Base-by-base conservation (phyloP, 495 filamentous ascomycete genomes). In the Evansstolkia leycettana region DNA sequence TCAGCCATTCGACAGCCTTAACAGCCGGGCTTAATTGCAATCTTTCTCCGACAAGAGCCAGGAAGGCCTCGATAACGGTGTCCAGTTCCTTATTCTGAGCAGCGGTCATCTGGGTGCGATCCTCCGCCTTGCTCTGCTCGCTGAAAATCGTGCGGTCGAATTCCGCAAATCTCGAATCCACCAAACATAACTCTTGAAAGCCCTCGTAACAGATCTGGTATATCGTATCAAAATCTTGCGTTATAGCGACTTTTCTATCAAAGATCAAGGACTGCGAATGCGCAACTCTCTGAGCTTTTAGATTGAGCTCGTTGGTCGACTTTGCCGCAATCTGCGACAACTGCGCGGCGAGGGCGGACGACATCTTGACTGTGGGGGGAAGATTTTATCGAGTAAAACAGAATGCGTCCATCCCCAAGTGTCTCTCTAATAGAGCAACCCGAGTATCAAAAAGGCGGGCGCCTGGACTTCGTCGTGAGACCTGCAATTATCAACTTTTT, bases 211-310 rank as follows among this genome's bases (percentile, higher is more conserved):
- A 94, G 52, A 94, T 70, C 31, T 80, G 67, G 53, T 82, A 96
- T 39, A 99, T 70, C 6, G 80, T 81, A 47, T 94, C 78, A 51
- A 89, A 93, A 43, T 79, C 84, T 55, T 99, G 90, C 16, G 74
- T 72, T 9, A 79, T 78, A 23, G 90, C 92, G 41, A 82, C 68
- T 46, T 75, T 71, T 26, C 76, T 72, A 47, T 92, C 85, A 57
- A 87, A 99, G 36, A 99, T 78, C 34, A 99, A 56, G 11, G 90
- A 96, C 47, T 90, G 82, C 31, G 83, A 84, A 64, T 96, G 89
- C 17, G 82, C 70, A 26, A 80, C 67, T 57, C 84, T 87, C 58
- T 94, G 82, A 33, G 84, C 81, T 53, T 93, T 92, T 31, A 92
- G 74, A 50, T 96, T 81, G 38, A 96, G 73, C 28, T 78, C 72